A percentile compares a stretch with the other conserved stretches of the same genome.
Evolutionary conservation across 106 monocot genomes (phyloP).

Genomic region (Xerophyta viscosa): DNA sequence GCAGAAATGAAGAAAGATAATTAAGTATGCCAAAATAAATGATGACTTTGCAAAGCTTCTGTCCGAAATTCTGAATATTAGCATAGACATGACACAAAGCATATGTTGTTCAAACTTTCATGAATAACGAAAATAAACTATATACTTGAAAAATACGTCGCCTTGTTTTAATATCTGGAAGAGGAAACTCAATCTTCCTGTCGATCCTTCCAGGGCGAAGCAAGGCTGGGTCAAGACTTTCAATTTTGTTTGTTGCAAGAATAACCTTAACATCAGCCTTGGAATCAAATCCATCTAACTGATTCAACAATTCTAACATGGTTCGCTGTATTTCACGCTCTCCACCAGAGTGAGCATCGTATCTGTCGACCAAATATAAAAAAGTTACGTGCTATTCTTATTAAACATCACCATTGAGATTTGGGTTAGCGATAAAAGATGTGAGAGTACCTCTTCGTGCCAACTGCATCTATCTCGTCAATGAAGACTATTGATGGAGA

Average conservation of each 20-base stretch:
- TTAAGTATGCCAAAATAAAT: too few relatives aligned
- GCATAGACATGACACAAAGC: too few relatives aligned
- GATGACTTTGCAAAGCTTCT: too few relatives aligned
- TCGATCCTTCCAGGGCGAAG: constrained; percentile 91
- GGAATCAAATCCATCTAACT: constrained; percentile 91
- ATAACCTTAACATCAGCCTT: constrained; percentile 96
- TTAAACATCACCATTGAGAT: too few relatives aligned
- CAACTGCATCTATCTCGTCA: constrained; percentile 94
- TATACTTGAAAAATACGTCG: constrained; percentile 78
- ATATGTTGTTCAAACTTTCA: too few relatives aligned
- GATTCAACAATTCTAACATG: constrained; percentile 91
- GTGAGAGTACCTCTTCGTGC: constrained; percentile 87
- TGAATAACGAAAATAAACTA: too few relatives aligned
- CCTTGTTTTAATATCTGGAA: constrained; percentile 91
- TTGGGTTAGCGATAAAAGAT: too few relatives aligned
- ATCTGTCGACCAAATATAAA: too few relatives aligned
- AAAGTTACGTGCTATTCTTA: too few relatives aligned
- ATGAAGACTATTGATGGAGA: constrained; percentile 98
- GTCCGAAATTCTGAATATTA: too few relatives aligned
- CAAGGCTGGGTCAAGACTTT: constrained; percentile 89
- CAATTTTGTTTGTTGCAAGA: constrained; percentile 91
- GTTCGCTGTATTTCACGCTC: constrained; percentile 97
- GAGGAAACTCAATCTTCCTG: constrained; percentile 90
- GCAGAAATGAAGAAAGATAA: too few relatives aligned
- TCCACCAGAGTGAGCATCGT: constrained; percentile 98